Conservation (phyloP, 2,329 filamentous ascomycete genomes). For the Exophiala alcalophila region DNA sequence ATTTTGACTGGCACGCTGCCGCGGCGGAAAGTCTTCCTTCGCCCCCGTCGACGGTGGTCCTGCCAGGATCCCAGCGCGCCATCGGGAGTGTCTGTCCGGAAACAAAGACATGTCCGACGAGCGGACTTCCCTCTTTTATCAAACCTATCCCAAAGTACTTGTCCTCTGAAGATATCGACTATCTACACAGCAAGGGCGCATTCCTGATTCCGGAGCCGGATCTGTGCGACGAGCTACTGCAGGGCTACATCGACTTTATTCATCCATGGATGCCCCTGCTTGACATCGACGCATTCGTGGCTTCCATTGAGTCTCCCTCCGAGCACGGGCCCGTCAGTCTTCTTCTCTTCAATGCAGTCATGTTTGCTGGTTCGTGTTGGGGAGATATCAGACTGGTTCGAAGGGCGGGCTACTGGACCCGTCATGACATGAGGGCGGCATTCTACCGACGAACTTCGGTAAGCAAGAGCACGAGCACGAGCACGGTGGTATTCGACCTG, state of each 20-base stretch:
- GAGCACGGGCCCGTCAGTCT: no score
- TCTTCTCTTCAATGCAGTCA: no score
- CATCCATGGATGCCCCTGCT: conserved; percentile 80
- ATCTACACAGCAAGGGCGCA: conserved; percentile 78
- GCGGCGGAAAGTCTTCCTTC: neutral
- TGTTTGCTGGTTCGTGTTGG: no score
- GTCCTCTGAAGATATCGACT: conserved; percentile 74
- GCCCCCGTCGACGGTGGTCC: neutral
- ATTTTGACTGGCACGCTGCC: conserved; percentile 1
- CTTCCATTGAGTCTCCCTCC: no score
- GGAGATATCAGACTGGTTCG: no score
- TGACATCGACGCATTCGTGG: conserved; percentile 60
- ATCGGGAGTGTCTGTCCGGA: neutral
- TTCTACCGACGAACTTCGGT: no score
- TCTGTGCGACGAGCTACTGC: conserved; percentile 77
- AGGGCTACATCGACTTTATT: conserved; percentile 80
- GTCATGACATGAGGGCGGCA: no score
- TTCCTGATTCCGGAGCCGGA: conserved; percentile 66
- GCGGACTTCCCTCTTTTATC: conserved; percentile 44
- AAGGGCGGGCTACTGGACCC: no score
- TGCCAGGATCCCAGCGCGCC: neutral
- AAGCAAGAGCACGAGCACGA: no score
- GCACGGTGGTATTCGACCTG: no score
- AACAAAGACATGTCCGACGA: conserved; percentile 46
- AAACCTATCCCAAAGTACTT: conserved; percentile 74